These are phyloP conservation scores for Verbascum thapsus DNA, from an alignment of 257 asterid genomes.

Conservation along the genomic window DNA sequence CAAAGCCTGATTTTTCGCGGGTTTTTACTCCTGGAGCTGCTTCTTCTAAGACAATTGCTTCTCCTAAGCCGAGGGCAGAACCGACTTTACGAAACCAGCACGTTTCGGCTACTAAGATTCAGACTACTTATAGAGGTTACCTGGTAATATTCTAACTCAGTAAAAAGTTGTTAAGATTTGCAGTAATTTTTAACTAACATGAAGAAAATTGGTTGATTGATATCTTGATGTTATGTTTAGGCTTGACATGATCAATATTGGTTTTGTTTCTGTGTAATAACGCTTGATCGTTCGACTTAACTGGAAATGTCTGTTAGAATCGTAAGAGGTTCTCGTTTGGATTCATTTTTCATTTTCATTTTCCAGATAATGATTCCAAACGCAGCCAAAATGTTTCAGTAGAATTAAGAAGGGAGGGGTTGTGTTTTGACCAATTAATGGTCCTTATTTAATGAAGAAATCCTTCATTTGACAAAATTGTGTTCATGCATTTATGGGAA, in stretches of 20 bases:
- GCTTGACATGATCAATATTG: neutral
- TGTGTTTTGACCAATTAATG: too few species aligned
- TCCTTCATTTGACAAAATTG: neutral
- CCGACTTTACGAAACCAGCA: constrained; percentile 54
- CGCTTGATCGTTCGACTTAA: too few species aligned
- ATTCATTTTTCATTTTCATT: too few species aligned
- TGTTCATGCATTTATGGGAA: too few species aligned
- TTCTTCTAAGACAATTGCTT: constrained; percentile 26
- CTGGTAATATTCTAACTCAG: constrained; percentile 50
- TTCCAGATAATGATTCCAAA: too few species aligned
- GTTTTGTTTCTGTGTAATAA: too few species aligned
- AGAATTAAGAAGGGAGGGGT: too few species aligned
- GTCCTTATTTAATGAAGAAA: neutral
- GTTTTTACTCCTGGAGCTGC: constrained; percentile 33
- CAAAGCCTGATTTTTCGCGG: constrained; percentile 37
- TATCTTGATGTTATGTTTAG: neutral
- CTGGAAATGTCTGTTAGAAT: neutral
- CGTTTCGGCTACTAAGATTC: constrained; percentile 69
- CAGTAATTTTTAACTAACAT: neutral
- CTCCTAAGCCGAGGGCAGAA: constrained; percentile 54
- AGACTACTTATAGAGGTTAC: constrained; percentile 80
- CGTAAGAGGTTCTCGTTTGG: too few species aligned
- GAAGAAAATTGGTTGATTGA: neutral
- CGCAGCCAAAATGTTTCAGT: too few species aligned
- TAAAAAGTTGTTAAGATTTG: neutral